Evolutionary conservation across 1,284 basidiomycete species (phyloP).

Genomic region (Sporisorium reilianum): DNA sequence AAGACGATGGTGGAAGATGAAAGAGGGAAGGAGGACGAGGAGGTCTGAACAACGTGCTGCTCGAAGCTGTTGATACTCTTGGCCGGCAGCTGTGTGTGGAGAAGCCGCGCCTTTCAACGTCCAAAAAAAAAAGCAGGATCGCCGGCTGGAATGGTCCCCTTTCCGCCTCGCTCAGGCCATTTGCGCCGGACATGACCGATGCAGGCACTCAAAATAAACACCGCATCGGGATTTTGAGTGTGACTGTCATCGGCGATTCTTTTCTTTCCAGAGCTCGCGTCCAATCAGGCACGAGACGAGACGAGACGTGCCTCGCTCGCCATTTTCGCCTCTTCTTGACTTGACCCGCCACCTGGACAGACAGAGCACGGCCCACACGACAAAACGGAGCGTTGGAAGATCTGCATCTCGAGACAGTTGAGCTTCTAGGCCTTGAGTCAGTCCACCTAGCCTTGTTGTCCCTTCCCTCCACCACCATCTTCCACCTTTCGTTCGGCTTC

Average conservation of each 20-base stretch:
- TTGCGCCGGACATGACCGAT: constrained; percentile 46
- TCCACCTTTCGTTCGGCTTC: constrained; percentile 8
- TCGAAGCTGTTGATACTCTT: constrained; percentile 2
- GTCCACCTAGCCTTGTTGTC: too few relatives aligned
- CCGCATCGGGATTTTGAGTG: constrained; percentile 2
- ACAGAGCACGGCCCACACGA: constrained; percentile 16
- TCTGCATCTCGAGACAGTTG: constrained; percentile 1
- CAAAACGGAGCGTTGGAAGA: constrained; percentile 7
- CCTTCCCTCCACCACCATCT: background rate
- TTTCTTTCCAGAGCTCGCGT: constrained; percentile 4
- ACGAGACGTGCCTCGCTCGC: too few relatives aligned
- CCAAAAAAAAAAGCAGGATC: constrained; percentile 10
- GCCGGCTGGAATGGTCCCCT: constrained; percentile 34
- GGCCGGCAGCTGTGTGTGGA: constrained; percentile 42
- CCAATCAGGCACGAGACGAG: constrained; percentile 24
- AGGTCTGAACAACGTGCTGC: background rate
- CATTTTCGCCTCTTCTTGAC: background rate
- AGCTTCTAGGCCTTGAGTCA: background rate
- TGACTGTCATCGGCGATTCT: background rate
- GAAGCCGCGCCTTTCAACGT: constrained; percentile 24
- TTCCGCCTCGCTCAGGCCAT: constrained; percentile 22
- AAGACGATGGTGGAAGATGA: constrained; percentile 12
- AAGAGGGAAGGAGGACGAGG: constrained; percentile 1
- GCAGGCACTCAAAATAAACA: background rate
- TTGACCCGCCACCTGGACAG: background rate